Percentiles rank a stretch among this genome's conserved stretches.
phyloP scores from a whole-genome alignment of 2,329 filamentous ascomycete genomes.

The Clarireedia sp. region DNA sequence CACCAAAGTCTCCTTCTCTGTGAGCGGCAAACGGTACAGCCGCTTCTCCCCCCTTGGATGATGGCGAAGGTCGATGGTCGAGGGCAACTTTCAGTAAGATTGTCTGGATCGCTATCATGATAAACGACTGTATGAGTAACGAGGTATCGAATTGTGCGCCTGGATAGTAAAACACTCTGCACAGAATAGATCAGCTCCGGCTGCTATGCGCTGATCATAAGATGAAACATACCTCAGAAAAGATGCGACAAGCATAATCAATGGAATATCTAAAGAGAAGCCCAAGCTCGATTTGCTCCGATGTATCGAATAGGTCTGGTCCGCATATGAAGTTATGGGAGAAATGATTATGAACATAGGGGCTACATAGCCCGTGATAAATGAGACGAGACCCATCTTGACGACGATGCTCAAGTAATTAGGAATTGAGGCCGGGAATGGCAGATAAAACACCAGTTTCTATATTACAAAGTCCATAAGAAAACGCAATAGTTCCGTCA shows the following conservation, averaged over 20 bases:
- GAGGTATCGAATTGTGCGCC: conserved; percentile 57
- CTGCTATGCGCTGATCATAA: neutral
- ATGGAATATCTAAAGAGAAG: conserved; percentile 62
- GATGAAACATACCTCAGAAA: conserved; percentile 46
- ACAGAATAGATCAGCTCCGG: neutral
- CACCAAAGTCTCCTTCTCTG: conserved; percentile 29
- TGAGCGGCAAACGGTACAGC: conserved; percentile 52
- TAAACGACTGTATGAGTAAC: conserved; percentile 54
- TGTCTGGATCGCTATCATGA: conserved; percentile 58
- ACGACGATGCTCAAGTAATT: neutral
- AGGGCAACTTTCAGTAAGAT: conserved; percentile 60
- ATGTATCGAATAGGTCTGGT: conserved; percentile 60
- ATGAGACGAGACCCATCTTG: conserved; percentile 27
- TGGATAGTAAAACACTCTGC: conserved; percentile 62
- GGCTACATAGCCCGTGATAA: conserved; percentile 47
- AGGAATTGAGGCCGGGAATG: neutral
- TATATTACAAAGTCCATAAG: conserved; percentile 7
- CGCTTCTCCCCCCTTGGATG: conserved; percentile 52
- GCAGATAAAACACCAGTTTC: neutral
- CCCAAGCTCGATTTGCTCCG: conserved; percentile 55
- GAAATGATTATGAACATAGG: conserved; percentile 57
- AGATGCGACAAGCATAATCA: conserved; percentile 65
- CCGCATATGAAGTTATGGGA: conserved; percentile 56
- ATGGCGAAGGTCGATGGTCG: conserved; percentile 54
- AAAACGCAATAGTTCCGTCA: neutral